These are phyloP conservation scores for Erodium moschatum DNA, from an alignment of 441 rosid species.

Conservation along the genomic window DNA sequence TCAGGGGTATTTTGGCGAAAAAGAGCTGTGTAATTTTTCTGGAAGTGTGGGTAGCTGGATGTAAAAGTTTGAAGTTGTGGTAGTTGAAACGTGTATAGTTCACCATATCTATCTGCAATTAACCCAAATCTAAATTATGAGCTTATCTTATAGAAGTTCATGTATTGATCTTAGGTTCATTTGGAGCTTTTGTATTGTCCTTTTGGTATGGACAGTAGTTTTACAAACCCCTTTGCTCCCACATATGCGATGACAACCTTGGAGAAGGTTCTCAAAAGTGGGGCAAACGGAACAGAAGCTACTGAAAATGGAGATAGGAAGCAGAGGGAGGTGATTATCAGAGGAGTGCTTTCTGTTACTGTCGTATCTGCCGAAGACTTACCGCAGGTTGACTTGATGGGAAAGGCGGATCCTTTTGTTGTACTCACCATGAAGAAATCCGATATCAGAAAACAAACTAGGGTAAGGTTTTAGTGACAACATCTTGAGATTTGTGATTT, in stretches of 20 bases:
- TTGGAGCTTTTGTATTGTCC: constrained; percentile 27
- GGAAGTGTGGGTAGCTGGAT: too few relatives aligned
- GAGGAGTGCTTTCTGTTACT: constrained; percentile 79
- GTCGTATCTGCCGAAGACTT: constrained; percentile 82
- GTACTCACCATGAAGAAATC: constrained; percentile 81
- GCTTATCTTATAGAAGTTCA: neutral
- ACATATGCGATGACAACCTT: constrained; percentile 22
- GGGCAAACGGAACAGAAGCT: constrained; percentile 33
- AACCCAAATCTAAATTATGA: neutral
- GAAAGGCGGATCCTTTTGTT: constrained; percentile 89
- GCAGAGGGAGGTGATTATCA: constrained; percentile 57
- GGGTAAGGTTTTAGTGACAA: constrained; percentile 43
- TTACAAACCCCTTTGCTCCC: constrained; percentile 18
- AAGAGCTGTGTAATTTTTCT: too few relatives aligned
- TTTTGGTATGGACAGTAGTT: constrained; percentile 20
- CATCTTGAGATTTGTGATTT: neutral
- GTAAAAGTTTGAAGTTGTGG: too few relatives aligned
- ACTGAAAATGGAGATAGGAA: constrained; percentile 35
- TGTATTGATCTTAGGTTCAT: constrained; percentile 19
- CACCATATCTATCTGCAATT: too few relatives aligned
- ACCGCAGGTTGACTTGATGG: constrained; percentile 72
- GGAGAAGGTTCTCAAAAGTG: constrained; percentile 27
- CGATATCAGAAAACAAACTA: constrained; percentile 57
- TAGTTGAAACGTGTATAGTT: too few relatives aligned
- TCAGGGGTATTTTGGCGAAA: too few relatives aligned